Conservation (phyloP, 371 early-diverging fungal species). For the Actinomucor elegans region DNA sequence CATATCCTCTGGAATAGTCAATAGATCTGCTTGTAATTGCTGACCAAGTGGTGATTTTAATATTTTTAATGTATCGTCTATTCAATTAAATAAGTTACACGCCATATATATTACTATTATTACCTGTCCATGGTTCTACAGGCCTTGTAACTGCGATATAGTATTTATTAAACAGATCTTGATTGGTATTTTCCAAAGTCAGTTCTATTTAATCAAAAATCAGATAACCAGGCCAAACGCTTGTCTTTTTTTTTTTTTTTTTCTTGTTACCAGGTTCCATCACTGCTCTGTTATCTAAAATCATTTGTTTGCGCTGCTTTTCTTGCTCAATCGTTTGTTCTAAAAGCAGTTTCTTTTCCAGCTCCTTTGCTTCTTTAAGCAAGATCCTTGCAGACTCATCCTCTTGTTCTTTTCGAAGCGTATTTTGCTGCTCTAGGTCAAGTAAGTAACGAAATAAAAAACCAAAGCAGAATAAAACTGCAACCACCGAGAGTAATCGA, state of each 20-base stretch:
- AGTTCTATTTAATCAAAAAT: conserved; percentile 6
- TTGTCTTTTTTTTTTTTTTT: neutral
- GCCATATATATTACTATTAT: neutral
- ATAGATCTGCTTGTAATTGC: conserved; percentile 16
- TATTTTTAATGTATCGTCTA: conserved; percentile 14
- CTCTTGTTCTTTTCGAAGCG: conserved; percentile 19
- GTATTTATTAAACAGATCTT: conserved; percentile 14
- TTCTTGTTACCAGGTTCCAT: conserved; percentile 18
- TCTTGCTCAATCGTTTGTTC: conserved; percentile 12
- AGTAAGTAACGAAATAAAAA: conserved; percentile 19
- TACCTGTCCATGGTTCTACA: conserved; percentile 26
- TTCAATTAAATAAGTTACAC: neutral
- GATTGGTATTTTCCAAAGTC: conserved; percentile 14
- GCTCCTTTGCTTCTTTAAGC: conserved; percentile 4
- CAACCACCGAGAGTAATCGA: conserved; percentile 17
- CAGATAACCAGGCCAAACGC: neutral
- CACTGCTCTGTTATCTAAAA: conserved; percentile 18
- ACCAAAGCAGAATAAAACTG: conserved; percentile 6
- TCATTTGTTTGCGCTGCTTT: conserved; percentile 3
- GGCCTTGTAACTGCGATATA: conserved; percentile 23
- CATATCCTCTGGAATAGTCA: conserved; percentile 22
- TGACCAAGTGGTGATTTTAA: conserved; percentile 27
- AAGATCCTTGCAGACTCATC: conserved; percentile 1
- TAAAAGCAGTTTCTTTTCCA: conserved; percentile 5
- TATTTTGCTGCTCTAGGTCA: conserved; percentile 16